Evolutionary conservation across 2,329 filamentous ascomycete genomes (phyloP).

Genomic region (Colletotrichum sp.): DNA sequence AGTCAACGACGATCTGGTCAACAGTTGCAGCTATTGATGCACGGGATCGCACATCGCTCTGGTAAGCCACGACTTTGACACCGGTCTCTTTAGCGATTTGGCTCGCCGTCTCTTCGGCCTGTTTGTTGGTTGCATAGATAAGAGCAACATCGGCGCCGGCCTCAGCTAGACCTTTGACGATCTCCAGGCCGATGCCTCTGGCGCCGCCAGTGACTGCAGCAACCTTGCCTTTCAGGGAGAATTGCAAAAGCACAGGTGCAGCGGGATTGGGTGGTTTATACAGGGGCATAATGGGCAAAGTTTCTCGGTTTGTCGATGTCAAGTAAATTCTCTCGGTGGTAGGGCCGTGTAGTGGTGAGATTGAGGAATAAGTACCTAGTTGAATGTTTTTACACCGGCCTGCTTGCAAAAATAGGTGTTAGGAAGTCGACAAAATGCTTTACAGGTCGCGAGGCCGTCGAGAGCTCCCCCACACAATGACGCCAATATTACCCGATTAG

Average conservation of each 20-base stretch:
- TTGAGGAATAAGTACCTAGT: background rate
- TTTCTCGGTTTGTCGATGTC: background rate
- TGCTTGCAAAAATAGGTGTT: background rate
- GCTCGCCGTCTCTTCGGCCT: background rate
- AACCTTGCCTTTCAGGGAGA: constrained; percentile 7
- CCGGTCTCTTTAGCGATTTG: background rate
- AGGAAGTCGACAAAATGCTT: background rate
- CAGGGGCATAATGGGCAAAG: background rate
- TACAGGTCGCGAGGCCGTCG: background rate
- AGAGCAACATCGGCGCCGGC: constrained; percentile 11
- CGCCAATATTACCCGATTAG: background rate
- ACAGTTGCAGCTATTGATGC: background rate
- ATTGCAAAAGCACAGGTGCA: background rate
- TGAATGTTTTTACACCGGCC: background rate
- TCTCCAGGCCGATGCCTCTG: constrained; percentile 8
- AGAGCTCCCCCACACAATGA: background rate
- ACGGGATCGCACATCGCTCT: background rate
- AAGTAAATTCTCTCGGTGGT: background rate
- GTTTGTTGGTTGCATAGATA: background rate
- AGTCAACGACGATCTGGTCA: background rate
- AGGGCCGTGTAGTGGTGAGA: background rate
- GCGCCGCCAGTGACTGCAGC: constrained; percentile 13
- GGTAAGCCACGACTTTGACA: background rate
- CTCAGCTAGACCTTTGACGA: background rate
- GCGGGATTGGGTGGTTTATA: background rate